These are phyloP conservation scores for Talaromyces funiculosus DNA, from an alignment of 2,329 filamentous ascomycete genomes.

Conservation along the genomic window DNA sequence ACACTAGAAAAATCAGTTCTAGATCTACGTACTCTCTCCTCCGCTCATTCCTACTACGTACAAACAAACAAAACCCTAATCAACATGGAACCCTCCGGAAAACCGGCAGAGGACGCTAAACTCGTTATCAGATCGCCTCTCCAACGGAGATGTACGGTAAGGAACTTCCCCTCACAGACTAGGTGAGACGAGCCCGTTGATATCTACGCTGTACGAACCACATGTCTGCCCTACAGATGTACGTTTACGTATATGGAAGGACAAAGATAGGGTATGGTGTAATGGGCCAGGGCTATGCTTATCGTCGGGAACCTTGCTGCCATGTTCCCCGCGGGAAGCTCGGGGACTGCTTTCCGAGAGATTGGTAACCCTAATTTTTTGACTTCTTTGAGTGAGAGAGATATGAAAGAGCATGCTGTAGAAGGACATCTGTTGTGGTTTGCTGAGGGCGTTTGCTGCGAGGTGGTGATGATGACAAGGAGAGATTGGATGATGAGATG, in stretches of 20 bases:
- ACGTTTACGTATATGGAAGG: neutral
- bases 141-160: neutral
- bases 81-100: neutral
- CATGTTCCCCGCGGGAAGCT: neutral
- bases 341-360: neutral
- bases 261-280: neutral
- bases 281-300: neutral
- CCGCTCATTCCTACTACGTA: neutral
- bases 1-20: no score
- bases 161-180: neutral
- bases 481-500: neutral
- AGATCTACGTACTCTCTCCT: neutral
- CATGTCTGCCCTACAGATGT: neutral
- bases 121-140: neutral
- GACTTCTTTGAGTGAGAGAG: neutral
- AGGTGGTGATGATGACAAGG: neutral
- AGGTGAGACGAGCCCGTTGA: neutral
- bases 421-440: neutral
- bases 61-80: neutral
- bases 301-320: neutral
- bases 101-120: neutral
- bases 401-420: neutral
- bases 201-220: neutral
- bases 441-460: neutral
- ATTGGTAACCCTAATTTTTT: neutral